Percentiles rank a stretch among this genome's conserved stretches.
Conservation (phyloP, 2,329 filamentous ascomycete species). For the Blumeria graminis region DNA sequence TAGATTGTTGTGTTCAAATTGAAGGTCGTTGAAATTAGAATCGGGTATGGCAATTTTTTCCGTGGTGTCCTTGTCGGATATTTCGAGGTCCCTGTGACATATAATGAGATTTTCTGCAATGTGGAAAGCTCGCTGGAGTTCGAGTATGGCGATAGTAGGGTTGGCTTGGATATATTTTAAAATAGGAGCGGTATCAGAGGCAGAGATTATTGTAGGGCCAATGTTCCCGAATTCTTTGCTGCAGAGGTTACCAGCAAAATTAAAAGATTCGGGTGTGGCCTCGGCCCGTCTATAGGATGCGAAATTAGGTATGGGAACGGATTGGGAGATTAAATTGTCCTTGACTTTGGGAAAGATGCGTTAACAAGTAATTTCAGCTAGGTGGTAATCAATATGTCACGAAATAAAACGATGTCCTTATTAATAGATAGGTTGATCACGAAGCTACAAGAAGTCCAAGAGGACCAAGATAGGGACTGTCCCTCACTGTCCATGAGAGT, state of each 20-base stretch:
- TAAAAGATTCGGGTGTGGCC: background rate
- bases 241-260: background rate
- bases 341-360: background rate
- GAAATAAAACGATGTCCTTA: background rate
- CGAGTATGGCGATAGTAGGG: background rate
- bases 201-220: background rate
- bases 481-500: too few relatives aligned
- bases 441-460: too few relatives aligned
- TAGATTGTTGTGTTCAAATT: background rate
- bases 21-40: background rate
- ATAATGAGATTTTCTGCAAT: background rate
- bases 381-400: background rate
- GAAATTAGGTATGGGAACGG: background rate
- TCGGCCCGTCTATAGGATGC: background rate
- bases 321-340: background rate
- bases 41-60: background rate
- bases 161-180: background rate
- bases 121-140: background rate
- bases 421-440: too few relatives aligned
- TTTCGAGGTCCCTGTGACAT: background rate
- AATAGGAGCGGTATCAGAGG: background rate
- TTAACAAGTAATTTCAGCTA: background rate
- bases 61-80: background rate
- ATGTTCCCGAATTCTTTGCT: background rate
- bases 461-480: too few relatives aligned